A percentile compares a stretch with the other conserved stretches of the same genome.
Conservation (phyloP, 768 basidiomycete species). For the Rhodosporidiobolus odoratus region DNA sequence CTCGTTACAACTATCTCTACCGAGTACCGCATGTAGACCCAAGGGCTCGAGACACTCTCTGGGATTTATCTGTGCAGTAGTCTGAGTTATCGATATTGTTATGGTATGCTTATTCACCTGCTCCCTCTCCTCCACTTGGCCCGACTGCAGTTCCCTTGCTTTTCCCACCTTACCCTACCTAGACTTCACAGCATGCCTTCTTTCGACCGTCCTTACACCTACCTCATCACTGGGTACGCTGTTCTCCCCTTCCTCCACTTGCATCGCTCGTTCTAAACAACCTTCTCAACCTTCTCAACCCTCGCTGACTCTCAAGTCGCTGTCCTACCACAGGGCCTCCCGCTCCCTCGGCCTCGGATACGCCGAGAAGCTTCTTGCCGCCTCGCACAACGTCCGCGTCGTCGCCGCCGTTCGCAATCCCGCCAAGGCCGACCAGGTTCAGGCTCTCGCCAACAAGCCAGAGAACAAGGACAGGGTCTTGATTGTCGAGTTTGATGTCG, state of each 20-base stretch:
- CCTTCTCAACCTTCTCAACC: too few relatives aligned
- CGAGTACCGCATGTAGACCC: too few relatives aligned
- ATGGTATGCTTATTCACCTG: too few relatives aligned
- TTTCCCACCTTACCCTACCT: not conserved
- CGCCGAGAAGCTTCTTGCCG: slow-evolving; percentile 40
- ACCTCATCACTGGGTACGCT: slow-evolving; percentile 30
- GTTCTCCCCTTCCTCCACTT: too few relatives aligned
- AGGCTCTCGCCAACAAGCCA: slow-evolving; percentile 9
- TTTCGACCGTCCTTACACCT: not conserved
- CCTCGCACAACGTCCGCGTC: slow-evolving; percentile 35
- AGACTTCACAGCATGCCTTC: not conserved
- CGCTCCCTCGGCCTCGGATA: slow-evolving; percentile 45
- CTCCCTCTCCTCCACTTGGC: not conserved
- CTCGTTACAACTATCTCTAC: not conserved
- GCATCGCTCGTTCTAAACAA: too few relatives aligned
- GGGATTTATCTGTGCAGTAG: not conserved
- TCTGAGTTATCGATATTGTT: not conserved
- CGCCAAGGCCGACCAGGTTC: slow-evolving; percentile 34
- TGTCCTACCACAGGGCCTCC: too few relatives aligned
- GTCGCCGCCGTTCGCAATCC: slow-evolving; percentile 45
- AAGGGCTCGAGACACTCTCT: not conserved
- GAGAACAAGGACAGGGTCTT: slow-evolving; percentile 44
- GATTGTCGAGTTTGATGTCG: slow-evolving; percentile 49
- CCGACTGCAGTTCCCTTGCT: not conserved
- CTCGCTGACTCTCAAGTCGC: too few relatives aligned